phyloP scores from a whole-genome alignment of 495 filamentous ascomycete species.

The Podospora australis region DNA sequence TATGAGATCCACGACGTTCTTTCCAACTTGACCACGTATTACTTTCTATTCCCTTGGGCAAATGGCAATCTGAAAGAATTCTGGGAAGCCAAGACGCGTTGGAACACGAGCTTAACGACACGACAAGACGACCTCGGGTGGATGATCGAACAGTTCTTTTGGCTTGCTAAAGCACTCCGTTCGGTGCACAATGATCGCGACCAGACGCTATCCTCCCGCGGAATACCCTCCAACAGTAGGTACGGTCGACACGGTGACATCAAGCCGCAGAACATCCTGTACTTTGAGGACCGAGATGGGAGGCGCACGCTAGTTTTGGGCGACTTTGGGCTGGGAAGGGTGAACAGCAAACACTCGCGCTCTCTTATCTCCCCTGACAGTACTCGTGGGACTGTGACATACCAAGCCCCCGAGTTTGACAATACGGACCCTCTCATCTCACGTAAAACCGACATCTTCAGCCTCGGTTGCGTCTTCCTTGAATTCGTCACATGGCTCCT shows the following conservation, averaged over 20 bases:
- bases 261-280: neutral
- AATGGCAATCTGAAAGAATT: neutral
- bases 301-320: neutral
- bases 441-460: constrained; percentile 4
- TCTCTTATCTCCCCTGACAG: no score
- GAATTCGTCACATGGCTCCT: constrained; percentile 4
- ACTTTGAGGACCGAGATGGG: neutral
- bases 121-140: neutral
- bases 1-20: neutral
- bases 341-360: neutral
- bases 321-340: neutral
- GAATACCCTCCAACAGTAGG: neutral
- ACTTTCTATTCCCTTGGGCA: neutral
- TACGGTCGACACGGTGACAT: constrained; percentile 1
- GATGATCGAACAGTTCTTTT: neutral
- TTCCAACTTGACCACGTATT: neutral
- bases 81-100: neutral
- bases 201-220: neutral
- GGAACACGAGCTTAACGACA: neutral
- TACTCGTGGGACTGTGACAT: neutral
- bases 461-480: constrained; percentile 7
- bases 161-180: neutral
- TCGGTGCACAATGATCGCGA: neutral
- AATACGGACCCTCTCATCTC: neutral
- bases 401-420: constrained; percentile 3